phyloP scores from a whole-genome alignment of 805 yeast species.

The Saturnispora serradocipensis region DNA sequence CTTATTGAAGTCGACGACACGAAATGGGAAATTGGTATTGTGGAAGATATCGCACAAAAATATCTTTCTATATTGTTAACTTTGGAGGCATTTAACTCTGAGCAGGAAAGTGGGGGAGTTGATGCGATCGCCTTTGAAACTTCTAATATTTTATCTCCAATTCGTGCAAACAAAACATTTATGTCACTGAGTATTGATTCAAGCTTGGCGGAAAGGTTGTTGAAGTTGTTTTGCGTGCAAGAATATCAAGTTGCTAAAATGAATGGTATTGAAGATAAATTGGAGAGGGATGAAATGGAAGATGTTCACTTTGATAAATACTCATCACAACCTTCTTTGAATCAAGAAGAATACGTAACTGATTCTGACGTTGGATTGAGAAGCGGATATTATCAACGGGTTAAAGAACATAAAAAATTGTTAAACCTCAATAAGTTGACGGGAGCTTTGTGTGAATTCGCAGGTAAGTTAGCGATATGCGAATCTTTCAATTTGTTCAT shows the following conservation, averaged over 20 bases:
- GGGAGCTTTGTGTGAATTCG: constrained; percentile 17
- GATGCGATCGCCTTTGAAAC: not conserved
- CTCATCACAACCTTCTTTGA: not conserved
- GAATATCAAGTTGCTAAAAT: constrained; percentile 38
- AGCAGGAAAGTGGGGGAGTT: not conserved
- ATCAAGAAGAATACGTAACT: not conserved
- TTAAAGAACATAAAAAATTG: not conserved
- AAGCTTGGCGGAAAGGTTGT: constrained; percentile 21
- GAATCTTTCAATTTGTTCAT: constrained; percentile 6
- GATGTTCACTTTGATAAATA: constrained; percentile 26
- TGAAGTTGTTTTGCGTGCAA: constrained; percentile 37
- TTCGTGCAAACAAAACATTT: not conserved
- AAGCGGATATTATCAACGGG: not conserved
- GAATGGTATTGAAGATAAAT: constrained; percentile 22
- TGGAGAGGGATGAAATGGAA: constrained; percentile 47
- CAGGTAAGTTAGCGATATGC: constrained; percentile 18
- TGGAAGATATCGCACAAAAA: not conserved
- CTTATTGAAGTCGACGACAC: not conserved
- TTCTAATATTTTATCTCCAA: not conserved
- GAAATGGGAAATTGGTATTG: not conserved
- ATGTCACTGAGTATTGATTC: not conserved
- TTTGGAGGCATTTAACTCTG: constrained; percentile 4
- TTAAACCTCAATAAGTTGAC: constrained; percentile 8
- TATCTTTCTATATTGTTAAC: not conserved
- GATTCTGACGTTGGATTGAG: constrained; percentile 10